phyloP scores from a whole-genome alignment of 371 early-diverging fungal species.

The Rhizomucor miehei region DNA sequence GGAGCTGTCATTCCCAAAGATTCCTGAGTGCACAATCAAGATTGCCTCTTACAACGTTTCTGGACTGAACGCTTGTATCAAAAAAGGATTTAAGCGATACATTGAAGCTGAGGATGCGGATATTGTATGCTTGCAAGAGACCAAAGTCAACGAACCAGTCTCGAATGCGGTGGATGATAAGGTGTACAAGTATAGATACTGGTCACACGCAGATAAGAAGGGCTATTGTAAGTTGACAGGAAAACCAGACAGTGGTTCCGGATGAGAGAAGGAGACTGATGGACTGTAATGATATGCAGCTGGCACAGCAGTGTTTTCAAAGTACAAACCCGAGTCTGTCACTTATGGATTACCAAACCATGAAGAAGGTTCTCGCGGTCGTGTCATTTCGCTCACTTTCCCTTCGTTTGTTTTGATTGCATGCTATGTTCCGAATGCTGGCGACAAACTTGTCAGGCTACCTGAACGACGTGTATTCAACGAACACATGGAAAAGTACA shows the following conservation, averaged over 20 bases:
- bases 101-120: slow-evolving; percentile 82
- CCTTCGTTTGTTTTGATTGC: slow-evolving; percentile 65
- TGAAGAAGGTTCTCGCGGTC: slow-evolving; percentile 60
- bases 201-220: slow-evolving; percentile 72
- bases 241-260: no score
- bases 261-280: no score
- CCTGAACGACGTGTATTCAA: slow-evolving; percentile 68
- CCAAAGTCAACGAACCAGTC: slow-evolving; percentile 67
- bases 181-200: slow-evolving; percentile 71
- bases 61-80: slow-evolving; percentile 67
- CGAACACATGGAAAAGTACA: slow-evolving; percentile 61
- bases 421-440: slow-evolving; percentile 84
- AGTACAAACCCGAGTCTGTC: slow-evolving; percentile 68
- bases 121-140: slow-evolving; percentile 85
- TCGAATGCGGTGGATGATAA: slow-evolving; percentile 50
- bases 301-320: slow-evolving; percentile 80
- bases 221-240: slow-evolving; percentile 61
- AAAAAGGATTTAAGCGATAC: slow-evolving; percentile 80
- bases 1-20: slow-evolving; percentile 43
- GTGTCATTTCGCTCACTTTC: slow-evolving; percentile 75
- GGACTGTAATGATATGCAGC: slow-evolving; percentile 25
- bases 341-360: slow-evolving; percentile 61
- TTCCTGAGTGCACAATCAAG: slow-evolving; percentile 56
- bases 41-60: slow-evolving; percentile 84
- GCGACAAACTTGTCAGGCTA: slow-evolving; percentile 68